Conservation (phyloP, 2,329 filamentous ascomycete species). For the Biscogniauxia mediterranea region DNA sequence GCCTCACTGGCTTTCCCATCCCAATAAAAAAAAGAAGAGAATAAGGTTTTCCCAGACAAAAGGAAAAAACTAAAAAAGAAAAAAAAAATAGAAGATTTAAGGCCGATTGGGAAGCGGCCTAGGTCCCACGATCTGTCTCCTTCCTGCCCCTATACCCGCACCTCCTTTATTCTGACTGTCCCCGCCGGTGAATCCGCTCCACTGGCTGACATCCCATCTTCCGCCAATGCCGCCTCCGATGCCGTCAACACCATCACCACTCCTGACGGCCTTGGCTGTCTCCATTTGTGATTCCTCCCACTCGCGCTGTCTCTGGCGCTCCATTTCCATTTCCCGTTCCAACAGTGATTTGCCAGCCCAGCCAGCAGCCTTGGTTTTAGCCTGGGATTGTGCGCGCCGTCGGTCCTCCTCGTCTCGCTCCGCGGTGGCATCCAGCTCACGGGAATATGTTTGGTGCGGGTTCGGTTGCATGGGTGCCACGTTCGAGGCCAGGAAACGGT, state of each 20-base stretch:
- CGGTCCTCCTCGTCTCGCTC: slow-evolving; percentile 64
- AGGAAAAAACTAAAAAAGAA: background rate
- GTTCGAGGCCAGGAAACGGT: slow-evolving; percentile 56
- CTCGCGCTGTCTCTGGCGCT: slow-evolving; percentile 72
- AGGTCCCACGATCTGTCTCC: slow-evolving; percentile 78
- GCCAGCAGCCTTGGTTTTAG: slow-evolving; percentile 59
- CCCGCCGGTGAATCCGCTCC: slow-evolving; percentile 71
- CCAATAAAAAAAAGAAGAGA: background rate
- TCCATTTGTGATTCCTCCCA: slow-evolving; percentile 76
- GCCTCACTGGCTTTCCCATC: background rate
- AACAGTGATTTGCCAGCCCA: slow-evolving; percentile 69
- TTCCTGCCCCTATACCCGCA: slow-evolving; percentile 65
- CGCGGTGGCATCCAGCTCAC: slow-evolving; percentile 53
- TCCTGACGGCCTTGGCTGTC: slow-evolving; percentile 53
- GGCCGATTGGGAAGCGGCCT: slow-evolving; percentile 57
- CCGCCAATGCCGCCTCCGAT: slow-evolving; percentile 66
- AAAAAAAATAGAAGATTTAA: slow-evolving; percentile 5
- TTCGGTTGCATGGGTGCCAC: slow-evolving; percentile 44
- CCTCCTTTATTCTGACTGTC: slow-evolving; percentile 69
- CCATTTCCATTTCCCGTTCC: slow-evolving; percentile 78
- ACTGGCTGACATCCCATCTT: slow-evolving; percentile 74
- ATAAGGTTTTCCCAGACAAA: background rate
- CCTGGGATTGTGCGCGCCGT: slow-evolving; percentile 56
- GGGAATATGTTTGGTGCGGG: slow-evolving; percentile 51
- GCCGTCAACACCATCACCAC: slow-evolving; percentile 56